Evolutionary conservation across 768 basidiomycete genomes (phyloP), one percentile per base, ranked within the genome.

Genomic region (Mycena pura): DNA sequence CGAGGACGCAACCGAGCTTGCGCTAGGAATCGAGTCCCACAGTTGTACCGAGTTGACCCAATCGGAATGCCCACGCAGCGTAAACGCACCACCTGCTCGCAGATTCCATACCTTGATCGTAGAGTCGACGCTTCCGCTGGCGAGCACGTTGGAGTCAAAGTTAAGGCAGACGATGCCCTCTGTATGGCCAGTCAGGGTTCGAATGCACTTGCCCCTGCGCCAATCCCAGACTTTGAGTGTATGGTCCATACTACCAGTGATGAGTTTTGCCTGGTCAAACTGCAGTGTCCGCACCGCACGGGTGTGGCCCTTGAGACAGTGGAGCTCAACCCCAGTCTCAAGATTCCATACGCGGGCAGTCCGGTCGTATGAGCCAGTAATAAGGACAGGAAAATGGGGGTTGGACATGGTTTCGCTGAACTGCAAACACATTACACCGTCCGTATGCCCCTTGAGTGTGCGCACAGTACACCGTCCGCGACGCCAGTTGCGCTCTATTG

Each of bases 191-290:
- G 91, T 86, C 21, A 99, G 80, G 1, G 91, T 95, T 59, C 94
- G 84, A 54, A 96, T 88, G 70, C 93, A 95, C 65, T 87, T 85
- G 25, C 95, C 95, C 27, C 87, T 86, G 51, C 95, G 82, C 96
- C 95, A 98, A 69, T 96, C 90, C 95, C 95, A 99, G 39, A 99
- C 91, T 57, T 92, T 90, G 71, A 99, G 86, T 0, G 95, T 96
- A 66, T 87, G 86, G 71, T 99, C 97, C 96, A 99, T 96, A 64
- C 91, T 92, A 8, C 91, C 97, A 0, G 97, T 99, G 71, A 99
- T 94, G 49, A 99, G 82, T 75, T 97, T 96, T 59, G 86, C 90
- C 63, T 93, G 91, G 74, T 99, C 97, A 67, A 99, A 99, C 77
- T 99, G 97, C 54, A 99, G 80, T 0, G 94, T 88, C 2, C 95